Percentiles rank a stretch among this genome's conserved stretches.
Conservation (phyloP, 257 asterid genomes). For the Scutellaria baicalensis region DNA sequence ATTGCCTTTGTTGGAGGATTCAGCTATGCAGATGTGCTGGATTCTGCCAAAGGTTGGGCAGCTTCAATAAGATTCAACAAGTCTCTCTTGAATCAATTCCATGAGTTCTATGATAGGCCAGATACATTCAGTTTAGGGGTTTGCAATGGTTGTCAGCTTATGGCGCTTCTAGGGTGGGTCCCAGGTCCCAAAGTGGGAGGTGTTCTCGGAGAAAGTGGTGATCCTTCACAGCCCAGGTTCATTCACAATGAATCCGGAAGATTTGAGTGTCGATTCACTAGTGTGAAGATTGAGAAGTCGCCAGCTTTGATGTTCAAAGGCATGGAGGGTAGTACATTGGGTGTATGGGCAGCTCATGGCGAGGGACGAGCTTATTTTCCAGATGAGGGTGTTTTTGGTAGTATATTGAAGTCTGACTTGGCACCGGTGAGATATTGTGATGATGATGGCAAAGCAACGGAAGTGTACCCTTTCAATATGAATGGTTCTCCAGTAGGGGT, state of each 20-base stretch:
- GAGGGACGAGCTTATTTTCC: constrained; percentile 94
- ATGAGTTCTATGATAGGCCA: constrained; percentile 60
- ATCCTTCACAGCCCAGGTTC: constrained; percentile 84
- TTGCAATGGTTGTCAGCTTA: constrained; percentile 94
- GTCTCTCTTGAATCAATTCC: constrained; percentile 67
- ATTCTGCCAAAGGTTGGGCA: constrained; percentile 96
- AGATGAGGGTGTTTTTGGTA: constrained; percentile 28
- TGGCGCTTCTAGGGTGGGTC: constrained; percentile 96
- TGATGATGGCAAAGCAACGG: constrained; percentile 66
- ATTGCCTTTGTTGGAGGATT: constrained; percentile 88
- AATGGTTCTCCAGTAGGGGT: constrained; percentile 46
- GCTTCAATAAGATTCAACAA: constrained; percentile 77
- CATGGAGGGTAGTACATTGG: constrained; percentile 84
- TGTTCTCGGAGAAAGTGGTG: constrained; percentile 51
- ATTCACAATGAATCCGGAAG: constrained; percentile 77
- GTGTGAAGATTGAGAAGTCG: constrained; percentile 68
- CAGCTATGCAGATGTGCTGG: constrained; percentile 94
- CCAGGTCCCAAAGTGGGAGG: constrained; percentile 84
- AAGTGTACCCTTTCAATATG: constrained; percentile 70
- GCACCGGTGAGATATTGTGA: constrained; percentile 80
- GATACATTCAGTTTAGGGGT: constrained; percentile 93
- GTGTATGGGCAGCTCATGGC: constrained; percentile 97
- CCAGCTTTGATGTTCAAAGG: constrained; percentile 85
- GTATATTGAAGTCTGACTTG: constrained; percentile 44
- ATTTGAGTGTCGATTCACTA: constrained; percentile 82